Conservation (phyloP, 495 filamentous ascomycete genomes). For the Neurospora hispaniola region DNA sequence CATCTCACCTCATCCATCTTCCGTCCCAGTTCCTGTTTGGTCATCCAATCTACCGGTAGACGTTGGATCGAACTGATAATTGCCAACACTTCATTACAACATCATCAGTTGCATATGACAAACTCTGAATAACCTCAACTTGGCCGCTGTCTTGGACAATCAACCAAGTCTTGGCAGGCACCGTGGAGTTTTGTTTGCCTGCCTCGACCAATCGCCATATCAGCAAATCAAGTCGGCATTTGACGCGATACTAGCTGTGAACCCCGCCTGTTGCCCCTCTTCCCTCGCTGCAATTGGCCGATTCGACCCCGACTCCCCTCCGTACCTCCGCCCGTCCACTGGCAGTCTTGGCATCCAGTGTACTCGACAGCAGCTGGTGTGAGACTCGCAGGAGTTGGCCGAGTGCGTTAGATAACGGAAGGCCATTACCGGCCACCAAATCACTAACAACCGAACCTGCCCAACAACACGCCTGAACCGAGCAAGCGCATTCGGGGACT, state of each 20-base stretch:
- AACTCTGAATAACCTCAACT: not conserved
- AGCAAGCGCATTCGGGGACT: not conserved
- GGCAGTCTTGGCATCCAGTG: not conserved
- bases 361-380: not conserved
- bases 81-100: not conserved
- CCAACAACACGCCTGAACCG: not conserved
- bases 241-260: not conserved
- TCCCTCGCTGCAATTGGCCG: not conserved
- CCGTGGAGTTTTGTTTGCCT: not conserved
- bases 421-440: not conserved
- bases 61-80: not conserved
- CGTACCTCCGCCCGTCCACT: not conserved
- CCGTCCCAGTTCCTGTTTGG: not conserved
- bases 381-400: not conserved
- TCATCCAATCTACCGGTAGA: not conserved
- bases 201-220: not conserved
- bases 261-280: not conserved
- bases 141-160: not conserved
- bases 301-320: not conserved
- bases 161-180: not conserved
- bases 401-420: not conserved
- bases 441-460: not conserved
- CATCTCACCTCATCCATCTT: not conserved
- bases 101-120: not conserved
- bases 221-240: not conserved